Evolutionary conservation across 2,329 filamentous ascomycete species (phyloP).

Genomic region (Septoria linicola): DNA sequence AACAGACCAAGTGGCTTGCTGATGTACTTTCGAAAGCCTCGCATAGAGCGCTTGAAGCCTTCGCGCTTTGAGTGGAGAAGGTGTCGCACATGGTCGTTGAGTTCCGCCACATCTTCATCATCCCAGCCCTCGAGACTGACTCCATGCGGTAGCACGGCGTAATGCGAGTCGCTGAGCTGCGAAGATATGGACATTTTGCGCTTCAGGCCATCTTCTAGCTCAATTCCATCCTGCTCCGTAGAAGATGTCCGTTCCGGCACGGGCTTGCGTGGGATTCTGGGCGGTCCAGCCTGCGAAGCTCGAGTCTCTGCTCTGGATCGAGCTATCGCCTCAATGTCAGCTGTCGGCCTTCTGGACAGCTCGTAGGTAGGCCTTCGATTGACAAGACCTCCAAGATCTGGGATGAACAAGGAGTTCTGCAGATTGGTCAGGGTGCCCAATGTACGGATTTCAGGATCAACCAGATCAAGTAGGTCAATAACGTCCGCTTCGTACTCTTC

Average conservation of each 20-base stretch:
- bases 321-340: slow-evolving; percentile 21
- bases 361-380: slow-evolving; percentile 79
- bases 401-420: slow-evolving; percentile 84
- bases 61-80: slow-evolving; percentile 80
- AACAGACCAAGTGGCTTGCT: slow-evolving; percentile 73
- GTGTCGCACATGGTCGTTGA: slow-evolving; percentile 84
- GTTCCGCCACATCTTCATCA: slow-evolving; percentile 67
- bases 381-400: slow-evolving; percentile 71
- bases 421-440: slow-evolving; percentile 83
- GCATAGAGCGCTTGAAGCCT: slow-evolving; percentile 75
- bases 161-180: slow-evolving; percentile 66
- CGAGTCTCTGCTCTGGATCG: slow-evolving; percentile 27
- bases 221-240: slow-evolving; percentile 18
- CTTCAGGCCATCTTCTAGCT: slow-evolving; percentile 23
- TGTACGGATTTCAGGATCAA: slow-evolving; percentile 80
- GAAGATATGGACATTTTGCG: slow-evolving; percentile 61
- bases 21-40: slow-evolving; percentile 78
- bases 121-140: slow-evolving; percentile 72
- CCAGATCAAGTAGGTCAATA: slow-evolving; percentile 66
- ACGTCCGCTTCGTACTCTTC: slow-evolving; percentile 61
- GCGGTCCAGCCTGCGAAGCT: slow-evolving; percentile 15
- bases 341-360: slow-evolving; percentile 55
- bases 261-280: slow-evolving; percentile 16
- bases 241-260: slow-evolving; percentile 11
- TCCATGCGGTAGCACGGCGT: slow-evolving; percentile 76